Base-by-base conservation (phyloP, 805 yeast genomes). In the Starmerella bombi region DNA sequence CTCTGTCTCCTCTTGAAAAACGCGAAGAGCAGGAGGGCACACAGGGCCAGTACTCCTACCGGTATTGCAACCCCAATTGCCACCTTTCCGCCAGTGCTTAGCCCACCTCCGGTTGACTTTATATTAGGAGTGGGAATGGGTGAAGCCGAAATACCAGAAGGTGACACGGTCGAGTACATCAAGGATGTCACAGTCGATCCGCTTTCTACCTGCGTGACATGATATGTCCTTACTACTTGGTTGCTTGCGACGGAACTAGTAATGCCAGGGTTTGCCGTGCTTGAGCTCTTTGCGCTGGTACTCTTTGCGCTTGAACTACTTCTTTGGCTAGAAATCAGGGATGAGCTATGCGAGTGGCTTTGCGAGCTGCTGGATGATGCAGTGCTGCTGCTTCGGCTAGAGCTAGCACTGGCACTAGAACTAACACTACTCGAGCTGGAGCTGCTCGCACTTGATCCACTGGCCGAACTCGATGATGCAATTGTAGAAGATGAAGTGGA, bases 31-130 rank as follows among this genome's bases (percentile, higher is more conserved):
- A 34, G 27, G 5, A 32, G 38, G 9, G 37, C 45, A 2, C 18
- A 18, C 4, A 40, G 22, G 14, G 45, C 45, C 3, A 46, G 33
- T 14, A 43, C 45, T n/a, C 45, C 48, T 15, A 46, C 21, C 2
- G 50, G 50, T 2, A 46, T 45, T 4, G 46, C 47, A 7, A 46
- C 43, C 7, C 50, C 50, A 12, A 46, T 31, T 4, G 50, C 50
- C 5, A 44, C 40, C 18, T 46, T 46, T 2, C 44, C 47, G 14
- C 48, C 44, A 3, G 47, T 46, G 27, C 35, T 33, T 14, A 46
- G 36, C 3, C 50, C 43, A n/a, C 36, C 21, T 2, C 28, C 16
- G 4, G 18, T 12, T 5, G 33, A 27, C 14, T 37, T 38, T 12
- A n/a, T 16, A 10, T 25, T 37, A 3, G 30, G 36, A 3, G 21